These are phyloP conservation scores for Anthostomella pinea DNA, from an alignment of 2,329 filamentous ascomycete genomes.

Conservation along the genomic window DNA sequence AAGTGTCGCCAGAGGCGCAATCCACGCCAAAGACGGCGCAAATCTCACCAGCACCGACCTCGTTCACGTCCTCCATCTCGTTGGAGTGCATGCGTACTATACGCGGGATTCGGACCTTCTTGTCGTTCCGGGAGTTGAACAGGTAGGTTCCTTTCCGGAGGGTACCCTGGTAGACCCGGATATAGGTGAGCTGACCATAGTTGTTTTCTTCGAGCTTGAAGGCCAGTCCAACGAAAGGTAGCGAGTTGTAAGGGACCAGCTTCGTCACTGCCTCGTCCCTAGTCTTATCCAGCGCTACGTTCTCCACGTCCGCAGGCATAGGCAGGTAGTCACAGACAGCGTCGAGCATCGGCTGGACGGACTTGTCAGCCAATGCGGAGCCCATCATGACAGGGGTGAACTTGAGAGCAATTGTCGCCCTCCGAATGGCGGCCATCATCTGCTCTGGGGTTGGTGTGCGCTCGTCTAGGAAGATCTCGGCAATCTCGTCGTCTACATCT, in stretches of 20 bases:
- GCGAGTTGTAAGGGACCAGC: slow-evolving; percentile 86
- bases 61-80: slow-evolving; percentile 94
- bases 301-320: slow-evolving; percentile 85
- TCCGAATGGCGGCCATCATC: slow-evolving; percentile 87
- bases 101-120: slow-evolving; percentile 93
- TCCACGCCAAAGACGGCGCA: slow-evolving; percentile 98
- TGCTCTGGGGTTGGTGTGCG: slow-evolving; percentile 73
- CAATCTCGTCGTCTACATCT: slow-evolving; percentile 97
- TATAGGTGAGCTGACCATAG: slow-evolving; percentile 96
- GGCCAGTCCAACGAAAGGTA: slow-evolving; percentile 91
- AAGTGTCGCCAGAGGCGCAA: slow-evolving; percentile 95
- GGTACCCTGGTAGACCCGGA: slow-evolving; percentile 94
- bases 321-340: slow-evolving; percentile 95
- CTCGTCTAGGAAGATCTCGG: slow-evolving; percentile 91
- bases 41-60: slow-evolving; percentile 94
- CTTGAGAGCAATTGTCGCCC: slow-evolving; percentile 82
- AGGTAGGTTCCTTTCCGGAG: slow-evolving; percentile 86
- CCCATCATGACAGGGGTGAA: slow-evolving; percentile 97
- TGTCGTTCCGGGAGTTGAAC: slow-evolving; percentile 89
- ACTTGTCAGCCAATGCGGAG: slow-evolving; percentile 90
- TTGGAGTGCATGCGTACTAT: slow-evolving; percentile 99
- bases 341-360: slow-evolving; percentile 93
- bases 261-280: slow-evolving; percentile 77
- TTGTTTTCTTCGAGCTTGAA: slow-evolving; percentile 99
- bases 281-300: slow-evolving; percentile 81